A percentile compares a stretch with the other conserved stretches of the same genome.
Evolutionary conservation across 2,329 filamentous ascomycete genomes (phyloP).

Genomic region (Xylariaceae sp.): DNA sequence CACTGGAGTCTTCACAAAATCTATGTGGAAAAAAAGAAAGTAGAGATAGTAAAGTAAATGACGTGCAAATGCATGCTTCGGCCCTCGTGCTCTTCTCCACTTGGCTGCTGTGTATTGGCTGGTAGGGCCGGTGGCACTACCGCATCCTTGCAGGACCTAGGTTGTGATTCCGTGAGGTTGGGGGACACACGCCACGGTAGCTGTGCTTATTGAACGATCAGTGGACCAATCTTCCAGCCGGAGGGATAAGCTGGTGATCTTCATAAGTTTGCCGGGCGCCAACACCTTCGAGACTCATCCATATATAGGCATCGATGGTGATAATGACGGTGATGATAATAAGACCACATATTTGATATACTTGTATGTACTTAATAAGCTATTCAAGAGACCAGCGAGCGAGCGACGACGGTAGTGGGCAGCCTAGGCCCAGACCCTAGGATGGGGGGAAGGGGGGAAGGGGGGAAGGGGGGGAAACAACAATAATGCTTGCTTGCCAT

Average conservation of each 20-base stretch:
- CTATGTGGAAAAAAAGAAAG: constrained; percentile 5
- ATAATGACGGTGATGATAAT: constrained; percentile 4
- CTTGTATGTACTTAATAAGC: constrained; percentile 14
- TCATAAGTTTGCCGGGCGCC: constrained; percentile 17
- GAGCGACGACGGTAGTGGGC: neutral
- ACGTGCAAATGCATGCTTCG: neutral
- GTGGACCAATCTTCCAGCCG: constrained; percentile 3
- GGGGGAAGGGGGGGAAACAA: no score
- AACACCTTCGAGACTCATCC: constrained; percentile 25
- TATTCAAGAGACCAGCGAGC: constrained; percentile 9
- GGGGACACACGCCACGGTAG: no score
- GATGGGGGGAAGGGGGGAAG: no score
- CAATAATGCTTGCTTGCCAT: constrained; percentile 17
- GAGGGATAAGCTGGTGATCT: constrained; percentile 8
- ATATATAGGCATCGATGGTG: constrained; percentile 22
- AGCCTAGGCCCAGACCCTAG: no score
- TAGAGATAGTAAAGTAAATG: neutral
- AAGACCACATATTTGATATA: neutral
- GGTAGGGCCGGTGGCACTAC: constrained; percentile 12
- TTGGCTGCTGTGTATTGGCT: constrained; percentile 9
- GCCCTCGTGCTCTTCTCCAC: constrained; percentile 9
- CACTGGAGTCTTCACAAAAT: constrained; percentile 17
- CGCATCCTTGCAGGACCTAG: constrained; percentile 13
- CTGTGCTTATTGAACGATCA: neutral
- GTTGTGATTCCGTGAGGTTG: neutral